Conservation (phyloP, 352 stramenopile species). For the Pythium coloratum region DNA sequence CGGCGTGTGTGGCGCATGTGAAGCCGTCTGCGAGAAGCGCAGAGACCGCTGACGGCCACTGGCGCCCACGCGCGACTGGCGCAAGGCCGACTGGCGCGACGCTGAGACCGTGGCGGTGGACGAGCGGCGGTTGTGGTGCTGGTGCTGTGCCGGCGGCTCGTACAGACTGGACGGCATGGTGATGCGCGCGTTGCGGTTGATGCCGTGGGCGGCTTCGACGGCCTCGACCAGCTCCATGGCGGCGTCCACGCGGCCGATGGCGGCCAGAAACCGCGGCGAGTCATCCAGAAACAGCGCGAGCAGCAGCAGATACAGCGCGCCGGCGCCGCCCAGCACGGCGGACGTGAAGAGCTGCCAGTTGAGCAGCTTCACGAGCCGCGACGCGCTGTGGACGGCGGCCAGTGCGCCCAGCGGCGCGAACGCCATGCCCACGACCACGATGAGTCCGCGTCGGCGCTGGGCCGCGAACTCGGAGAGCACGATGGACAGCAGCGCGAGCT, state of each 20-base stretch:
- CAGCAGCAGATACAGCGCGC: slow-evolving; percentile 27
- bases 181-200: slow-evolving; percentile 49
- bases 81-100: not conserved
- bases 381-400: slow-evolving; percentile 38
- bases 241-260: slow-evolving; percentile 55
- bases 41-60: not conserved
- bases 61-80: not conserved
- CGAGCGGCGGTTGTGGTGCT: slow-evolving; percentile 10
- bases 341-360: slow-evolving; percentile 27
- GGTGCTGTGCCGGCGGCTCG: slow-evolving; percentile 36
- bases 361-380: slow-evolving; percentile 21
- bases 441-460: slow-evolving; percentile 53
- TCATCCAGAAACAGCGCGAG: slow-evolving; percentile 44
- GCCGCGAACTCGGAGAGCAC: slow-evolving; percentile 63
- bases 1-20: not conserved
- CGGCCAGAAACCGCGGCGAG: slow-evolving; percentile 71
- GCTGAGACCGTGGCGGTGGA: not conserved
- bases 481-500: slow-evolving; percentile 50
- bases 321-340: slow-evolving; percentile 31
- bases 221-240: slow-evolving; percentile 48
- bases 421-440: slow-evolving; percentile 51
- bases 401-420: slow-evolving; percentile 46
- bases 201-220: slow-evolving; percentile 64
- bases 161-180: slow-evolving; percentile 64
- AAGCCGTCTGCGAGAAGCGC: not conserved